Evolutionary conservation across 495 filamentous ascomycete species (phyloP), one percentile per base, ranked within the genome.

Genomic region (Talaromyces adpressus): DNA sequence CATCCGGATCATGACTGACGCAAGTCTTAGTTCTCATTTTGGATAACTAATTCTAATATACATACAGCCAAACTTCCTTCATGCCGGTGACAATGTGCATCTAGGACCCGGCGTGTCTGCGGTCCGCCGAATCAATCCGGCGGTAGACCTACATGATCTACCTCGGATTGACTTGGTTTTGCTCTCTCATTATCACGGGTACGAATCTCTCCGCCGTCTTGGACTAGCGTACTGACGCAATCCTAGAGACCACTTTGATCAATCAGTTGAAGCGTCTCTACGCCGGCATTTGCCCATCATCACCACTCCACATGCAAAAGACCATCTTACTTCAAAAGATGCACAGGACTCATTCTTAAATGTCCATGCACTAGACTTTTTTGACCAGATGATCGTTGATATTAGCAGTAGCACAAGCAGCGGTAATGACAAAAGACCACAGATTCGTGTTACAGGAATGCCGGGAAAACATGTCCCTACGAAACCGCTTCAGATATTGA

Each of bases 391-490:
- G 53, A 63, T 84, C 16, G 65, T 90, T 2, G 72, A 83, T 27
- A 67, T 87, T n/a, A 41, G 36, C 65, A 67, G 14, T 16, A 41
- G 36, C 14, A 11, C 32, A 2, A 36, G 6, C 3, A 67, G 62
- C 11, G 58, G 3, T 16, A 25, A 8, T 34, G 57, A 0, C 62
- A 53, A 9, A 27, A 62, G 69, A 54, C 62, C 73, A 59, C 57
- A 70, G 34, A 73, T 89, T 34, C 85, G 83, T 61, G 80, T 89
- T 8, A 89, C 83, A 0, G 87, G 77, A 2, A 87, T 87, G 84
- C 88, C 86, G 7, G 89, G 85, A n/a, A 86, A 89, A 65, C 87
- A 90, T 69, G 83, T 90, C 2, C 84, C 87, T 5, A 77, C 82
- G 2, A 79, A 71, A 9, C 67, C 77, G 6, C 65, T 87, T 22